phyloP scores from a whole-genome alignment of 208 protist species.

The Balamuthia mandrillaris region DNA sequence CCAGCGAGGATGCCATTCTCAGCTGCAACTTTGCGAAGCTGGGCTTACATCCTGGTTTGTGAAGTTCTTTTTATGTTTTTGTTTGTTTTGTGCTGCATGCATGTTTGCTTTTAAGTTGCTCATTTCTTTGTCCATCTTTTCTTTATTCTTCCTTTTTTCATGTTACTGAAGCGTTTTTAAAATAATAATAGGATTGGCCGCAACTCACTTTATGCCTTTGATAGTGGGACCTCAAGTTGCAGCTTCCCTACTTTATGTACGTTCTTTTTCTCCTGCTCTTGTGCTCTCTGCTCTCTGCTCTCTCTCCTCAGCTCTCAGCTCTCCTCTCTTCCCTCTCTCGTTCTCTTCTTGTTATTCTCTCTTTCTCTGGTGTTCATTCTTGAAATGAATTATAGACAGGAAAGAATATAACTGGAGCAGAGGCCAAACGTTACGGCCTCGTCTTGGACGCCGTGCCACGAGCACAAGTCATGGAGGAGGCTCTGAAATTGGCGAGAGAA shows the following conservation, averaged over 20 bases:
- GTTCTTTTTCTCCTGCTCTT: neutral
- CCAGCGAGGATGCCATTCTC: constrained; percentile 50
- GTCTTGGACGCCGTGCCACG: constrained; percentile 30
- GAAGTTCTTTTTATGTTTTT: neutral
- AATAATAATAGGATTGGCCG: constrained; percentile 38
- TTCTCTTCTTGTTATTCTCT: neutral
- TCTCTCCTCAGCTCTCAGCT: neutral
- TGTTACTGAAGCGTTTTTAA: neutral
- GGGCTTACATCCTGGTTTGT: constrained; percentile 66
- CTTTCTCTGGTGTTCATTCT: neutral
- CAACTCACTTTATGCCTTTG: constrained; percentile 62
- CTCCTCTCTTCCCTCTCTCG: too few relatives aligned
- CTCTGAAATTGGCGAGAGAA: constrained; percentile 32
- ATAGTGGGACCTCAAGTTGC: constrained; percentile 64
- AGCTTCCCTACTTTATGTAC: constrained; percentile 51
- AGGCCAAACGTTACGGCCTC: constrained; percentile 59
- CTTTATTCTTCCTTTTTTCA: neutral
- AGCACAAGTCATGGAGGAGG: constrained; percentile 5
- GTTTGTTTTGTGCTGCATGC: neutral
- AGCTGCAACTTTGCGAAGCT: constrained; percentile 68
- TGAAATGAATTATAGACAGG: neutral
- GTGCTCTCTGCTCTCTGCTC: neutral
- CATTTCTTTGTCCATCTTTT: neutral
- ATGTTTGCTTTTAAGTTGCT: too few relatives aligned
- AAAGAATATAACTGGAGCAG: constrained; percentile 49